Conservation (phyloP, 805 yeast species). For the Candida pseudofarinosa region DNA sequence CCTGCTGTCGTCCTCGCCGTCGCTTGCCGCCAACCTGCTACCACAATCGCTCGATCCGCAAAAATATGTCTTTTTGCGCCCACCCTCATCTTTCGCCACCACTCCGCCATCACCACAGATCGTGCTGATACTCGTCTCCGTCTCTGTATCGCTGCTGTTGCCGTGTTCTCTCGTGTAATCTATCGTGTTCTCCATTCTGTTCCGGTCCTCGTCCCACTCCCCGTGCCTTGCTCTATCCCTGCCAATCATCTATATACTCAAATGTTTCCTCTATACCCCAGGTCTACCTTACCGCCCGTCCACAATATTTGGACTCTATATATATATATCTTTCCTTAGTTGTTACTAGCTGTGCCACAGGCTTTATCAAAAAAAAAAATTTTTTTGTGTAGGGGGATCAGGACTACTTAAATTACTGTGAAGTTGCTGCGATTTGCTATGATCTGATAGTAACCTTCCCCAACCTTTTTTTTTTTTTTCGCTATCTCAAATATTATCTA, state of each 20-base stretch:
- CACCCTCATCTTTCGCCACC: constrained; percentile 10
- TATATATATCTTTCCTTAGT: too few species aligned
- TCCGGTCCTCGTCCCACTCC: background rate
- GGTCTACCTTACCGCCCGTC: background rate
- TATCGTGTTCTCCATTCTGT: background rate
- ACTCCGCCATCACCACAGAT: background rate
- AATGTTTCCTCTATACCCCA: background rate
- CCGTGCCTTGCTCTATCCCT: background rate
- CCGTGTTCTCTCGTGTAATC: background rate
- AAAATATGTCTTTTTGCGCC: background rate
- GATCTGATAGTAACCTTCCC: background rate
- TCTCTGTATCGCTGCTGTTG: constrained; percentile 1
- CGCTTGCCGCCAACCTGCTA: background rate
- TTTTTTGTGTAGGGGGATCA: background rate
- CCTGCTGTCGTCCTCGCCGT: background rate
- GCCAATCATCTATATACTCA: background rate
- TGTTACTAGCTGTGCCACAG: background rate
- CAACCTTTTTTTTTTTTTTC: constrained; percentile 1
- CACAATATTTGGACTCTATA: background rate
- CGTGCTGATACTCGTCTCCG: constrained; percentile 2
- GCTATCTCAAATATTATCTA: background rate
- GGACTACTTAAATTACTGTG: background rate
- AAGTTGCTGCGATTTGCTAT: background rate
- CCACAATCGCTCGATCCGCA: background rate
- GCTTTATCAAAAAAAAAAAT: background rate